Conservation (phyloP, 306 rosid genomes). For the Crotalaria pallida region DNA sequence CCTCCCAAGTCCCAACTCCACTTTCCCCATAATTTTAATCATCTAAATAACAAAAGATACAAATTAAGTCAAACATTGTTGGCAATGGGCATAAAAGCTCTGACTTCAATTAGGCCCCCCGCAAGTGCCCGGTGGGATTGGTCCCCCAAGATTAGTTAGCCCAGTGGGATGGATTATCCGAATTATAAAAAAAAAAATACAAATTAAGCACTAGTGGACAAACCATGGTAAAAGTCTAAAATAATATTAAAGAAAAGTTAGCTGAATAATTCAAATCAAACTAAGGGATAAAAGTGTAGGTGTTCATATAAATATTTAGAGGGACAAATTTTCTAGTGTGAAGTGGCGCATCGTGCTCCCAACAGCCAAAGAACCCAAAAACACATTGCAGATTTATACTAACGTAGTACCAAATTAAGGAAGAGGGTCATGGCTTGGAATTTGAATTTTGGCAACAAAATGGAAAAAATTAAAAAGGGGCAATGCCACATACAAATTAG, state of each 20-base stretch:
- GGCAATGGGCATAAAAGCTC: too few species aligned
- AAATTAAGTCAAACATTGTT: too few species aligned
- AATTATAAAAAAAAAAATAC: too few species aligned
- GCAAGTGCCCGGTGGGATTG: too few species aligned
- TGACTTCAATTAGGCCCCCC: too few species aligned
- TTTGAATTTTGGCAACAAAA: not conserved
- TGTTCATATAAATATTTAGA: not conserved
- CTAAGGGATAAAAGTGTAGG: not conserved
- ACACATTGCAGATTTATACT: constrained; percentile 32
- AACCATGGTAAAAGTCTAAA: not conserved
- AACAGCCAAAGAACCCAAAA: constrained; percentile 40
- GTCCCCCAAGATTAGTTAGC: too few species aligned
- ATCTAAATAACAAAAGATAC: not conserved
- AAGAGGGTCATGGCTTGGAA: not conserved
- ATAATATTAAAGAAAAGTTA: not conserved
- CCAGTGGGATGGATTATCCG: too few species aligned
- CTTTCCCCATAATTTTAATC: not conserved
- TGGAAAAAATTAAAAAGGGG: not conserved
- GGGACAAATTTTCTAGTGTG: constrained; percentile 23
- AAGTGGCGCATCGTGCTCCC: constrained; percentile 68
- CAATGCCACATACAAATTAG: constrained; percentile 10
- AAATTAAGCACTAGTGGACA: not conserved
- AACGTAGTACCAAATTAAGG: not conserved
- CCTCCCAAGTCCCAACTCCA: not conserved
- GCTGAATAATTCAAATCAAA: not conserved